Conservation (phyloP, 331 rosid species). For the Quercus tomentella region DNA sequence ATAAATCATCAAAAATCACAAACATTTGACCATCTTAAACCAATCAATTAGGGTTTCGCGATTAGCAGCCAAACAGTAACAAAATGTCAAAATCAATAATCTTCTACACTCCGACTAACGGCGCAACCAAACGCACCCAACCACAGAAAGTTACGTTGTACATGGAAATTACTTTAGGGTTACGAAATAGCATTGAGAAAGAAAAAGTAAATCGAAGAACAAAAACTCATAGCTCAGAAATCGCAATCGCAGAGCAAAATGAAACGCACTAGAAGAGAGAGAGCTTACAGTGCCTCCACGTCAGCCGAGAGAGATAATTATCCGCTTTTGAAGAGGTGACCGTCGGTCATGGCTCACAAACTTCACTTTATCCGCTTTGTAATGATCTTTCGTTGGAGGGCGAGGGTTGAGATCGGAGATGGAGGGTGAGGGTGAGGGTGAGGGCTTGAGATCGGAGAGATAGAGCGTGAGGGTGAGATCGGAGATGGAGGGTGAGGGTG, state of each 20-base stretch:
- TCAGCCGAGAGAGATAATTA: conserved; percentile 71
- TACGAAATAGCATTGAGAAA: background rate
- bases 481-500: too few relatives aligned
- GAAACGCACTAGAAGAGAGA: background rate
- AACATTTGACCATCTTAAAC: too few relatives aligned
- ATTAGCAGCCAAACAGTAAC: background rate
- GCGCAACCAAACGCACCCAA: background rate
- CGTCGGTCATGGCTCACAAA: conserved; percentile 65
- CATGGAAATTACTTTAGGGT: conserved; percentile 14
- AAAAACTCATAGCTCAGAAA: background rate
- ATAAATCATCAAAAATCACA: too few relatives aligned
- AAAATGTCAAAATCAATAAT: background rate
- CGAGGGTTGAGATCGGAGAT: too few relatives aligned
- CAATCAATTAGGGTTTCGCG: conserved; percentile 8
- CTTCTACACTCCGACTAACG: background rate
- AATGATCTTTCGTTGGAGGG: too few relatives aligned
- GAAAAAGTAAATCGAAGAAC: background rate
- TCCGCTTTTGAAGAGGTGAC: conserved; percentile 66
- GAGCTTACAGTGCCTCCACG: conserved; percentile 92
- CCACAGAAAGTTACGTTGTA: background rate
- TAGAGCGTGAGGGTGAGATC: too few relatives aligned
- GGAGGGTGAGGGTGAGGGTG: too few relatives aligned
- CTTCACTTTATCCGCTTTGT: too few relatives aligned
- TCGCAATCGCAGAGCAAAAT: background rate
- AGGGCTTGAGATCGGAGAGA: too few relatives aligned